Evolutionary conservation across 805 yeast genomes (phyloP).

Genomic region (Nakazawaea laoshanensis): DNA sequence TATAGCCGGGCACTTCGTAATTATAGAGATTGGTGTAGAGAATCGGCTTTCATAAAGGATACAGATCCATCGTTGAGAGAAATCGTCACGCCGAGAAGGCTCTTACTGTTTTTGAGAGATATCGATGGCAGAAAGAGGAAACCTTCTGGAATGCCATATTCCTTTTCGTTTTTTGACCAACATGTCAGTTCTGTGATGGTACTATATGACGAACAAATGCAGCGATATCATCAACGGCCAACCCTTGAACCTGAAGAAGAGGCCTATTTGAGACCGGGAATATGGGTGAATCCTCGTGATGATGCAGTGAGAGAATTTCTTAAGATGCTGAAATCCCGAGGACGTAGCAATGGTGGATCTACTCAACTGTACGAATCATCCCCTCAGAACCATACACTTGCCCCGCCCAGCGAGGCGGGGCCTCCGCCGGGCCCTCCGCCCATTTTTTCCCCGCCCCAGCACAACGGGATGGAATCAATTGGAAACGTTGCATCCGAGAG

Average conservation of each 20-base stretch:
- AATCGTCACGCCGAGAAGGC: conserved; percentile 9
- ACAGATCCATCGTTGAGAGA: neutral
- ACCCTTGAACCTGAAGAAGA: conserved; percentile 3
- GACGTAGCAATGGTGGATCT: too few species aligned
- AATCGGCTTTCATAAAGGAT: neutral
- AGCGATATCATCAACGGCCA: conserved; percentile 2
- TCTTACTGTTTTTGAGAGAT: conserved; percentile 1
- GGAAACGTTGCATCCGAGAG: too few species aligned
- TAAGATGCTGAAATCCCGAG: conserved; percentile 4
- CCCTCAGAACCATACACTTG: too few species aligned
- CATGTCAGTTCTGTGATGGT: conserved; percentile 10
- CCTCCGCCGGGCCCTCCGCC: too few species aligned
- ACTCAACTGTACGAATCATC: too few species aligned
- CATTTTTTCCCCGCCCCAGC: too few species aligned
- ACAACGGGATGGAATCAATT: too few species aligned
- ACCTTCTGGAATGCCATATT: conserved; percentile 5
- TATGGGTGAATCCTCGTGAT: conserved; percentile 10
- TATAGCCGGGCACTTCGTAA: conserved; percentile 5
- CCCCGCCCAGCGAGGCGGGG: too few species aligned
- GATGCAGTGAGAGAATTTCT: conserved; percentile 7
- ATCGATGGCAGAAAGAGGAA: conserved; percentile 4
- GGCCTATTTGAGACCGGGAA: neutral
- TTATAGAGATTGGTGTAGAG: conserved; percentile 2
- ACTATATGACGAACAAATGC: conserved; percentile 8
- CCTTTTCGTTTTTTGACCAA: conserved; percentile 10